phyloP scores from a whole-genome alignment of 768 basidiomycete species.

The Hortiboletus flavorubellus region DNA sequence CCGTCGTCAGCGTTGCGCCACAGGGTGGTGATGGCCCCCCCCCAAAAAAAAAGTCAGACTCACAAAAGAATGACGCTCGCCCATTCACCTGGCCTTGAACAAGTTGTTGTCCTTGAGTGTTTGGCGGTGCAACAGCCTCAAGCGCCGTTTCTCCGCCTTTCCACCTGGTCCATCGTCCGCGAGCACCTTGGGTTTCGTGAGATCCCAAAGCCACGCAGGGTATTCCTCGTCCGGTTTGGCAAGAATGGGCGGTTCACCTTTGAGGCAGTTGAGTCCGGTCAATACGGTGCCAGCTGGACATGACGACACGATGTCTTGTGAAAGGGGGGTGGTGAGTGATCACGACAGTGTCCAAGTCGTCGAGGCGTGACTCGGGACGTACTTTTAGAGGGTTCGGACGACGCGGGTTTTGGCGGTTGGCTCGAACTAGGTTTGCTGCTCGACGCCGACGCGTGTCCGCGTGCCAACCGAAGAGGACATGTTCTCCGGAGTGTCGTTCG shows the following conservation, averaged over 20 bases:
- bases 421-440: background rate
- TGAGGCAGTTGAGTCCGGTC: conserved; percentile 79
- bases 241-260: conserved; percentile 73
- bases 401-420: background rate
- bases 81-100: conserved; percentile 69
- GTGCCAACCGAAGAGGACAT: conserved; percentile 4
- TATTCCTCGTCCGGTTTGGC: conserved; percentile 82
- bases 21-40: no score
- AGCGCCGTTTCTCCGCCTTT: conserved; percentile 50
- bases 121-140: conserved; percentile 61
- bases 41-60: background rate
- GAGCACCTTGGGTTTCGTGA: conserved; percentile 57
- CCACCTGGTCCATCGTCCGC: conserved; percentile 76
- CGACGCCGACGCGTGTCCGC: conserved; percentile 15
- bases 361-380: background rate
- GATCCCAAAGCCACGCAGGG: conserved; percentile 85
- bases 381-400: conserved; percentile 20
- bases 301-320: conserved; percentile 43
- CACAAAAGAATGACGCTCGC: background rate
- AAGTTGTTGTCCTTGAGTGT: conserved; percentile 81
- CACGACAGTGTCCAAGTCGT: background rate
- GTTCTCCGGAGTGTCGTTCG: conserved; percentile 14
- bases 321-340: background rate
- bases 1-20: background rate
- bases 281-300: conserved; percentile 72